Percentiles rank a stretch among this genome's conserved stretches.
Evolutionary conservation across 768 basidiomycete genomes (phyloP).

Genomic region (Amanita brunnescens): DNA sequence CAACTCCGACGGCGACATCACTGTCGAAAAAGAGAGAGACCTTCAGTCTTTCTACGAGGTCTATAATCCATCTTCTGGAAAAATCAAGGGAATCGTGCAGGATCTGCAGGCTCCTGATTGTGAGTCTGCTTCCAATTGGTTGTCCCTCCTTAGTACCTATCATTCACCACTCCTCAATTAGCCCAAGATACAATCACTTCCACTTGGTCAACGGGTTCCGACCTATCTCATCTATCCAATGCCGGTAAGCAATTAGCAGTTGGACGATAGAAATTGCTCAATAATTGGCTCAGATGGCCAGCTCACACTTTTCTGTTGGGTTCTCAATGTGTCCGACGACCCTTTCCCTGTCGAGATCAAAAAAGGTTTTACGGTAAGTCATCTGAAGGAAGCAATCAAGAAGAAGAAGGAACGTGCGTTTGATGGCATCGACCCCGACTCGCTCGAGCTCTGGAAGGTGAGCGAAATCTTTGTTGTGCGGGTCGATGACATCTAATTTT

Average conservation of each 20-base stretch:
- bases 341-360: conserved; percentile 11
- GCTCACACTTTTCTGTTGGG: conserved; percentile 14
- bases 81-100: conserved; percentile 7
- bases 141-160: neutral
- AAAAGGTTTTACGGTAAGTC: conserved; percentile 8
- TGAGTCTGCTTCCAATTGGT: conserved; percentile 7
- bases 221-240: conserved; percentile 4
- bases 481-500: conserved; percentile 8
- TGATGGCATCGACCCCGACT: conserved; percentile 4
- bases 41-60: neutral
- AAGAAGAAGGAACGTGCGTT: conserved; percentile 8
- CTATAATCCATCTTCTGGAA: neutral
- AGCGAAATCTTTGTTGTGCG: conserved; percentile 6
- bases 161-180: conserved; percentile 5
- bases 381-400: conserved; percentile 10
- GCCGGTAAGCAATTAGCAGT: conserved; percentile 6
- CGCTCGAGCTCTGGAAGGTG: conserved; percentile 13
- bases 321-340: conserved; percentile 7
- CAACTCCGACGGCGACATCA: neutral
- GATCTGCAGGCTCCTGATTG: conserved; percentile 8
- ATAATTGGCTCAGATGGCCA: neutral
- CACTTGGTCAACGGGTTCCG: conserved; percentile 8
- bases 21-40: neutral
- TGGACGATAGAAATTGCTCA: conserved; percentile 5
- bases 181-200: conserved; percentile 2